Evolutionary conservation across 768 basidiomycete genomes (phyloP), one percentile per base, ranked within the genome.

Genomic region (Naganishia vaughanmartiniae): DNA sequence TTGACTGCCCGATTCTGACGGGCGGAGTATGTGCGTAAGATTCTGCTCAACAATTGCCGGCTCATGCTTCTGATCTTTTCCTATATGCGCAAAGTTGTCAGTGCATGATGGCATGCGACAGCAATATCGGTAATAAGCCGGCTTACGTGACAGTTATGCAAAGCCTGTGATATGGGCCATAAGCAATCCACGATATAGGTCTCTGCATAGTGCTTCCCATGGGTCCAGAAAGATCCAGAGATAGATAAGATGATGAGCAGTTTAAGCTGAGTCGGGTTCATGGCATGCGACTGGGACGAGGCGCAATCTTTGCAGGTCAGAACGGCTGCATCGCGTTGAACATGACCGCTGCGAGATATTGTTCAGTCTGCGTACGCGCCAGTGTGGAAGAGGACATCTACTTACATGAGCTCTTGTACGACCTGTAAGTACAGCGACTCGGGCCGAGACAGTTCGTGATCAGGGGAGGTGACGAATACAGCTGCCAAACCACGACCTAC

Each of bases 121-220:
- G 11, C 19, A n/a, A 30, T 24, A 30, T 24, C 26, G 19, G 39
- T 26, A 10, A 39, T 26, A 10, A 39, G 56, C 6, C 9, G 33
- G 51, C 71, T 48, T n/a, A 72, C 71, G 36, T 66, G 66, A 33
- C 71, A 72, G 31, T 15, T 45, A n/a, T 72, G 67, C 19, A 72
- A 31, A 2, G 67, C 39, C 12, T 65, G 45, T 31, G 60, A 26
- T 0, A 72, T 45, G 2, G 67, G 71, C 67, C 66, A 67, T 33
- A 72, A 31, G 12, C 63, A 51, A 60, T 72, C 71, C 17, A 54
- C 51, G 17, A 69, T 31, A 7, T 65, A 36, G 14, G 48, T 42
- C 39, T 72, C 71, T 26, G 71, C 71, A 51, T 60, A 60, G 39
- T 15, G 42, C 33, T 63, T 58, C n/a, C 67, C 66, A 33, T 72